Evolutionary conservation across 805 yeast genomes (phyloP), one percentile per base, ranked within the genome.

Genomic region (Debaryomyces prosopidis): DNA sequence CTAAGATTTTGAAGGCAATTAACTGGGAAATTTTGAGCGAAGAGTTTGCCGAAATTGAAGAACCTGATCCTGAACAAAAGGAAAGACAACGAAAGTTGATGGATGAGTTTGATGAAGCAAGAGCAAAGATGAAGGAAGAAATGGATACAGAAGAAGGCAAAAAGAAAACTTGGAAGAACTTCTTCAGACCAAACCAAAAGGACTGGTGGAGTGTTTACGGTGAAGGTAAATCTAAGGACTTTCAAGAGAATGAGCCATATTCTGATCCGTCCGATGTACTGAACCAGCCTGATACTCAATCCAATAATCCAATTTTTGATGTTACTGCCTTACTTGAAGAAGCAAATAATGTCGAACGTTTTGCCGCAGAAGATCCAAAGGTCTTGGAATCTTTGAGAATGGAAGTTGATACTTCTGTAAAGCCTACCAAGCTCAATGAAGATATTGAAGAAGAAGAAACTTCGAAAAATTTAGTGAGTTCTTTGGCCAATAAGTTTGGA

Each of bases 11-110:
- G 52, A 77, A 79, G 50, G 66, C 69, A 41, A 55, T 88, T 34
- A 91, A 87, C 3, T 86, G 95, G 82, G 85, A 87, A 44, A 89
- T 94, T 4, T 62, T 90, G 35, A 81, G 85, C 50, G 99, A 94
- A 47, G 96, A 91, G 62, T 94, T 94, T 60, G 85, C 87, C 15
- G 99, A 94, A 65, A 91, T 94, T 53, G 97, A 91, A 62, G 97
- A 92, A 59, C 95, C 97, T 0, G 96, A 92, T 63, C 89, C 96
- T 2, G 96, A 89, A 53, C 82, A 85, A 56, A 78, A 81, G 18
- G 90, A 90, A 52, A 81, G 92, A 52, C 95, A 90, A 58, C 75
- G 97, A 48, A 82, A 88, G 58, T 72, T 94, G 56, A 77, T 94
- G 10, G 73, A 75, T 46, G 99, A 94, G 61, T 87, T 92, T 55